Evolutionary conservation across 768 basidiomycete species (phyloP), one percentile per base, ranked within the genome.

Genomic region (Bullera alba): DNA sequence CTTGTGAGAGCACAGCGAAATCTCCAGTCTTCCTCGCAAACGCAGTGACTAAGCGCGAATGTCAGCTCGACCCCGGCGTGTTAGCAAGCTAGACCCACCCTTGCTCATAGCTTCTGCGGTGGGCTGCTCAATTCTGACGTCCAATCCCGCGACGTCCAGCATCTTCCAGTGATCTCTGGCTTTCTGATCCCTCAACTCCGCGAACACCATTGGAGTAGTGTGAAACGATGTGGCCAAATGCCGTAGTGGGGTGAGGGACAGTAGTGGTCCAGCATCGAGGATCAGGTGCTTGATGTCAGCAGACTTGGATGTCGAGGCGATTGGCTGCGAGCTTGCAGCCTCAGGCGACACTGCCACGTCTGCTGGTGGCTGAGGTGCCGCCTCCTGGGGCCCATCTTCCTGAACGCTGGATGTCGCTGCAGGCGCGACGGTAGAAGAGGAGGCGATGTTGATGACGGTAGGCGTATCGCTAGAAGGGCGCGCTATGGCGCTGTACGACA

Each of bases 11-110:
- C 41, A 90, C 92, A 36, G 87, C 77, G 68, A 90, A 92, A 73
- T 99, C 95, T 69, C 95, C 95, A 0, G 93, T 93, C 77, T 87
- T 87, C 77, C 90, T 93, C 3, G 95, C 88, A 73, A 83, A 84
- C 54, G 85, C 84, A 48, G 86, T 87, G 3, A 93, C 95, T 96
- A 66, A 10, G 7, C 29, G 15, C 4, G 15, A n/a, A 4, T 7
- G 28, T 56, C 26, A 56, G 54, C 53, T 26, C 10, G 28, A 22
- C 28, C 7, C n/a, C 27, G 15, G 4, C 15, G 37, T 14, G 34
- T n/a, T 42, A 50, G 83, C 83, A 81, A 46, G 30, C 21, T 14
- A 61, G 81, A 78, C 51, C 80, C 72, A 67, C 76, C 75, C 56
- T 67, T 66, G 2, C 74, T 65, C 39, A 95, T 63, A 25, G 87